Evolutionary conservation across 2,329 filamentous ascomycete genomes (phyloP).

Genomic region (Gnomoniopsis smithogilvyi): DNA sequence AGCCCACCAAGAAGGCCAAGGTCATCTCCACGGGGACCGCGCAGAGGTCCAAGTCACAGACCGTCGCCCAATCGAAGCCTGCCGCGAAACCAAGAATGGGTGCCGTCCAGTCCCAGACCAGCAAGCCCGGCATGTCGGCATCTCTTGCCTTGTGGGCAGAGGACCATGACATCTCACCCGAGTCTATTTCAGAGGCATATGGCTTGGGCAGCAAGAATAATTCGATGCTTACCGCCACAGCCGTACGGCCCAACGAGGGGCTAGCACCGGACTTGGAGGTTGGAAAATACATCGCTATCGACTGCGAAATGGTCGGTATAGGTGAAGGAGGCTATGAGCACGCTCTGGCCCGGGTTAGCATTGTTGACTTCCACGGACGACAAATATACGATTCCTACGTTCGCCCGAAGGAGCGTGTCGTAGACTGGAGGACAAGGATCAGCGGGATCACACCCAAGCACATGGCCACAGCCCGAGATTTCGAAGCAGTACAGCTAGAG

Average conservation of each 20-base stretch:
- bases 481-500: constrained; percentile 73
- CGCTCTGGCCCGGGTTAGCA: constrained; percentile 78
- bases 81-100: constrained; percentile 46
- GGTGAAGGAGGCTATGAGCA: constrained; percentile 68
- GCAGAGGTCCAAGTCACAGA: constrained; percentile 11
- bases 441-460: constrained; percentile 76
- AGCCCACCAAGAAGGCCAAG: constrained; percentile 30
- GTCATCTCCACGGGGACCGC: constrained; percentile 5
- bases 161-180: constrained; percentile 58
- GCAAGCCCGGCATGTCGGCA: constrained; percentile 42
- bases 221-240: constrained; percentile 43
- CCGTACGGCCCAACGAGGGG: constrained; percentile 61
- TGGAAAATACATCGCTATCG: constrained; percentile 88
- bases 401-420: constrained; percentile 70
- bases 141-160: constrained; percentile 59
- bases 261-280: constrained; percentile 60
- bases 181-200: constrained; percentile 61
- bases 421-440: constrained; percentile 85
- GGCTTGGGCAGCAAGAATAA: constrained; percentile 48
- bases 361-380: constrained; percentile 90
- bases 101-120: constrained; percentile 43
- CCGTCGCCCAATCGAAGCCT: constrained; percentile 17
- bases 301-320: constrained; percentile 98
- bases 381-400: constrained; percentile 96
- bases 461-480: constrained; percentile 65